Percentiles rank a stretch among this genome's conserved stretches.
These are phyloP conservation scores for Persicaria tinctoria DNA, from an alignment of 148 eudicot genomes.

Conservation along the genomic window DNA sequence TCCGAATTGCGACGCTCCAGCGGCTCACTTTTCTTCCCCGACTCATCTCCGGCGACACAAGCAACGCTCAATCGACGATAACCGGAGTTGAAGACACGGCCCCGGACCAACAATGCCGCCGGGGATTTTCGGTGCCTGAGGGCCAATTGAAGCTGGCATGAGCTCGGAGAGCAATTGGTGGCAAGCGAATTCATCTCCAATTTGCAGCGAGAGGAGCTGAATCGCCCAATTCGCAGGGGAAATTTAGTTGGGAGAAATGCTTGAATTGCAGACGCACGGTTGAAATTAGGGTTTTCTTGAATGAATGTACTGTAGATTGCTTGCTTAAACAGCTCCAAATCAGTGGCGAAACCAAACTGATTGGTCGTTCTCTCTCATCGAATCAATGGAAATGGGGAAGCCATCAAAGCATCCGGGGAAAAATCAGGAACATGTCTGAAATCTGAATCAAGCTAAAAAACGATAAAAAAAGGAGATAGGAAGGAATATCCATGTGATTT, in stretches of 20 bases:
- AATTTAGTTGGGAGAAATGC: neutral
- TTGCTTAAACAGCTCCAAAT: neutral
- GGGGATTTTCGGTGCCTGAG: conserved; percentile 27
- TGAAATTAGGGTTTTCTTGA: conserved; percentile 3
- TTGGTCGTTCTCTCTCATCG: neutral
- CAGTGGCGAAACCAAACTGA: neutral
- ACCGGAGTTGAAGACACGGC: conserved; percentile 20
- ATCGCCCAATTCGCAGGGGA: neutral
- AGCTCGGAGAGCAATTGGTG: conserved; percentile 40
- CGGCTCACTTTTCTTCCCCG: conserved; percentile 18
- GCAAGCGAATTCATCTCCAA: conserved; percentile 20
- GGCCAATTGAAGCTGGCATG: conserved; percentile 52
- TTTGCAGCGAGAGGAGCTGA: neutral
- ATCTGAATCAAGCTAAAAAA: neutral
- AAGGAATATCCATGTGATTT: neutral
- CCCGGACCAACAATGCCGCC: conserved; percentile 12
- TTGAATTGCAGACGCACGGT: neutral
- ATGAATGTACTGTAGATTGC: neutral
- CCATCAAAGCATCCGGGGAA: neutral
- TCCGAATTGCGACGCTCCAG: conserved; percentile 19
- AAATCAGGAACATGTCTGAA: neutral
- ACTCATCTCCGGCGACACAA: conserved; percentile 27
- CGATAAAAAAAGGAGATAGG: neutral
- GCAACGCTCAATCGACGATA: conserved; percentile 20
- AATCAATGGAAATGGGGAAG: neutral